phyloP scores from a whole-genome alignment of 1,139 yeast genomes.

The Yamadazyma sp. region DNA sequence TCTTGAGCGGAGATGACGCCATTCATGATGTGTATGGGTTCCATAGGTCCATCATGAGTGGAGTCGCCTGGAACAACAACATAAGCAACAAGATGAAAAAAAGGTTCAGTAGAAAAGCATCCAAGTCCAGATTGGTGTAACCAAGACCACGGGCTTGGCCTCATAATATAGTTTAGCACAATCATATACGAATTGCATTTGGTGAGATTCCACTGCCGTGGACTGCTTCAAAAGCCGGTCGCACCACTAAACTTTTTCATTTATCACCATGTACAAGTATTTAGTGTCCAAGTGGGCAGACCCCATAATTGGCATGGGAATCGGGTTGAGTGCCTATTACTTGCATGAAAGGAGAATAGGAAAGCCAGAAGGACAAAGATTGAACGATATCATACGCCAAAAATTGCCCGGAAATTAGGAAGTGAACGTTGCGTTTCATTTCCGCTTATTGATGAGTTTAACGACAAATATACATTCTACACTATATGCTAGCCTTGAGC shows the following conservation, averaged over 20 bases:
- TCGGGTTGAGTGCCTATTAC: constrained; percentile 62
- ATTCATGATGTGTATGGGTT: constrained; percentile 52
- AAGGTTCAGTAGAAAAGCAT: constrained; percentile 30
- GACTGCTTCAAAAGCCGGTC: no score
- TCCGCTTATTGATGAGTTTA: not conserved
- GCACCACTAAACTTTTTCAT: not conserved
- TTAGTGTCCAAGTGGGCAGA: constrained; percentile 46
- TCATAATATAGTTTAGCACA: no score
- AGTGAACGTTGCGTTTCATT: not conserved
- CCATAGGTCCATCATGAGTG: constrained; percentile 53
- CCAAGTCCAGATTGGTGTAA: constrained; percentile 9
- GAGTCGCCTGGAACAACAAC: constrained; percentile 57
- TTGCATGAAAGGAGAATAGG: constrained; percentile 57
- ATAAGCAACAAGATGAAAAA: constrained; percentile 52
- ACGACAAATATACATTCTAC: not conserved
- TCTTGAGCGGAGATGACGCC: constrained; percentile 32
- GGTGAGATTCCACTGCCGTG: no score
- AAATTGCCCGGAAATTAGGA: constrained; percentile 2
- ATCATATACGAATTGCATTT: no score
- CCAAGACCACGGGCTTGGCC: no score
- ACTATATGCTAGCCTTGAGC: constrained; percentile 25
- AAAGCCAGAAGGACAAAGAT: constrained; percentile 55
- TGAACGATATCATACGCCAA: constrained; percentile 45
- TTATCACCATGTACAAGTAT: constrained; percentile 26
- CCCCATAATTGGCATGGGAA: constrained; percentile 57